Evolutionary conservation across 257 asterid genomes (phyloP).

Genomic region (Penstemon davidsonii): DNA sequence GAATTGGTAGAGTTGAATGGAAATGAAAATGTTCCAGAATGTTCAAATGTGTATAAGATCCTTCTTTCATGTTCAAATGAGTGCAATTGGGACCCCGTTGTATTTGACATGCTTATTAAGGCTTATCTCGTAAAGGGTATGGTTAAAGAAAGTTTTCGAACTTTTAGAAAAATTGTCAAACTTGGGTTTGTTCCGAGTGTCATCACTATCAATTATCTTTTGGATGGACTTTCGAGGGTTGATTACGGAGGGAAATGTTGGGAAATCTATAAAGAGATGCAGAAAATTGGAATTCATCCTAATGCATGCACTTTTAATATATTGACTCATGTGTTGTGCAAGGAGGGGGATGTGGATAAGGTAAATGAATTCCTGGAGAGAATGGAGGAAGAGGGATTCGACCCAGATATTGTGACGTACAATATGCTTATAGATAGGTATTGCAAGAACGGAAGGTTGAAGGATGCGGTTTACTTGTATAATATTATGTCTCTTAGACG

Average conservation of each 20-base stretch:
- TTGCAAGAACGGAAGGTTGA: conserved; percentile 68
- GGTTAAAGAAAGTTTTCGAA: conserved; percentile 56
- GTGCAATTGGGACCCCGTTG: conserved; percentile 88
- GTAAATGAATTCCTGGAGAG: conserved; percentile 68
- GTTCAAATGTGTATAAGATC: conserved; percentile 43
- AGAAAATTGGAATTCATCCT: conserved; percentile 59
- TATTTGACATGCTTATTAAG: conserved; percentile 86
- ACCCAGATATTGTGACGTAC: conserved; percentile 70
- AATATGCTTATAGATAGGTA: conserved; percentile 70
- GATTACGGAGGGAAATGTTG: conserved; percentile 59
- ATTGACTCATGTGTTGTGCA: conserved; percentile 63
- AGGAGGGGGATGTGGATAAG: conserved; percentile 60
- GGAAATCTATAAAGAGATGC: conserved; percentile 66
- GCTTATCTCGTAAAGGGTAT: conserved; percentile 63
- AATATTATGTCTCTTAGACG: conserved; percentile 66
- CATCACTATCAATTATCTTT: conserved; percentile 57
- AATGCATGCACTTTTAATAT: conserved; percentile 74
- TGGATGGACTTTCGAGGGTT: conserved; percentile 58
- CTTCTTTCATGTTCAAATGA: conserved; percentile 43
- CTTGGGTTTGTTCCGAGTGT: conserved; percentile 67
- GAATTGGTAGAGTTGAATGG: conserved; percentile 52
- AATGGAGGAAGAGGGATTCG: conserved; percentile 87
- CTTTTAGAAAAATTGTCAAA: conserved; percentile 47
- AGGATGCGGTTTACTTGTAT: conserved; percentile 74
- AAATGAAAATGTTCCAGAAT: conserved; percentile 25